Evolutionary conservation across 2,329 filamentous ascomycete genomes (phyloP).

Genomic region (Ceratocystis eucalypticola): DNA sequence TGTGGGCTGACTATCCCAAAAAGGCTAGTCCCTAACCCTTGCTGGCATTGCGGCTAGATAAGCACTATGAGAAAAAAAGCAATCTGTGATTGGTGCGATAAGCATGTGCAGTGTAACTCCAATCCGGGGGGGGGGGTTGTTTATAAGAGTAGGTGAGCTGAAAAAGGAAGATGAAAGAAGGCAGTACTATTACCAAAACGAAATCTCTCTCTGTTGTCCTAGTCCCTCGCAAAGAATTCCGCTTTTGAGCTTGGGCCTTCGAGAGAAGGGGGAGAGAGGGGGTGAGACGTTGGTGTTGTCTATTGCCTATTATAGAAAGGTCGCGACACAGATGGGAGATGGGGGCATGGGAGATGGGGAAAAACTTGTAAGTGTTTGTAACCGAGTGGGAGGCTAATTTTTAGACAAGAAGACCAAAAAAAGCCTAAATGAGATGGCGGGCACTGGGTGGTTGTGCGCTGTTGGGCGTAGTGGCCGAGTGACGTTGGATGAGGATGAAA

Average conservation of each 20-base stretch:
- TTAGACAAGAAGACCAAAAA: not conserved
- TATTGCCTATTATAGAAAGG: not conserved
- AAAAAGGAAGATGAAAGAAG: not conserved
- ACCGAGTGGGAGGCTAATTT: not conserved
- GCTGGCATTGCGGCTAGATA: slow-evolving; percentile 3
- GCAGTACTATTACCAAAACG: too few relatives aligned
- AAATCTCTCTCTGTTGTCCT: too few relatives aligned
- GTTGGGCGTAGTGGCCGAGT: not conserved
- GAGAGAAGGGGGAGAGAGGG: too few relatives aligned
- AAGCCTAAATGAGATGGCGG: not conserved
- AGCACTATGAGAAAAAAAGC: not conserved
- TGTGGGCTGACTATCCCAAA: not conserved
- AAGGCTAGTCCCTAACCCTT: not conserved
- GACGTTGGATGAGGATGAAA: not conserved
- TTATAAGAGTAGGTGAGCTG: not conserved
- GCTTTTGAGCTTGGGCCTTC: too few relatives aligned
- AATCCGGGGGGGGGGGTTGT: not conserved
- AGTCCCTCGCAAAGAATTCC: too few relatives aligned
- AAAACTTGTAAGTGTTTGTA: not conserved
- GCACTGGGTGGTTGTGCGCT: not conserved
- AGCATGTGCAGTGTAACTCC: not conserved
- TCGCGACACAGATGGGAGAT: not conserved
- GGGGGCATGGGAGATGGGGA: not conserved
- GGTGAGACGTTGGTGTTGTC: too few relatives aligned
- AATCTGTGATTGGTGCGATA: not conserved